A percentile compares a stretch with the other conserved stretches of the same genome.
Evolutionary conservation across 495 filamentous ascomycete species (phyloP).

Genomic region (Mytilinidion resinicola): DNA sequence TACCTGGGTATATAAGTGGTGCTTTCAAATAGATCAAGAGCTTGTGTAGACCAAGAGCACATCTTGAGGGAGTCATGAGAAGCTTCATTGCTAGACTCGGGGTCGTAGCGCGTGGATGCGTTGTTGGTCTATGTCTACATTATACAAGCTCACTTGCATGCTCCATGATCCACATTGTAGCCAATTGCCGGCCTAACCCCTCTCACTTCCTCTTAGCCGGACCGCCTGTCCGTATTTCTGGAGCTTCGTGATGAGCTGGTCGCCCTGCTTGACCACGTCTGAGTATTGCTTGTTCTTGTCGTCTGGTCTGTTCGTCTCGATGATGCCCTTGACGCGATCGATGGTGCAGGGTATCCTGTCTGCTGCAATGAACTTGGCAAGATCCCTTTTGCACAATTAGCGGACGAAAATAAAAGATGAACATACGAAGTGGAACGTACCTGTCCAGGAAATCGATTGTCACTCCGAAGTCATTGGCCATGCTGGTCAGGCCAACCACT

Average conservation of each 20-base stretch:
- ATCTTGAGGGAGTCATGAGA: too few relatives aligned
- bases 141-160: neutral
- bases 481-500: conserved; percentile 89
- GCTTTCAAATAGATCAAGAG: neutral
- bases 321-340: conserved; percentile 93
- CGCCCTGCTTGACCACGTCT: conserved; percentile 93
- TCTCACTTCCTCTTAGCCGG: conserved; percentile 86
- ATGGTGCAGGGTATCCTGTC: conserved; percentile 93
- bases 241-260: conserved; percentile 94
- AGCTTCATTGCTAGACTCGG: too few relatives aligned
- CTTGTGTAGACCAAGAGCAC: too few relatives aligned
- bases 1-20: neutral
- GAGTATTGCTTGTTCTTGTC: conserved; percentile 99
- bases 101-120: neutral
- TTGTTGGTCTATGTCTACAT: neutral
- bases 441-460: conserved; percentile 92
- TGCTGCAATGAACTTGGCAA: conserved; percentile 93
- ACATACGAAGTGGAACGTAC: too few relatives aligned
- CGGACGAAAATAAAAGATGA: too few relatives aligned
- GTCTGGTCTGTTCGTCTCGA: conserved; percentile 94
- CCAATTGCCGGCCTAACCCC: conserved; percentile 43
- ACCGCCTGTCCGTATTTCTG: conserved; percentile 99
- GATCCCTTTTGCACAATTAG: conserved; percentile 51
- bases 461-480: conserved; percentile 94
- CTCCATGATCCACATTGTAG: neutral